These are phyloP conservation scores for Ampelocalamus luodianensis DNA, from an alignment of 176 grass and related monocot species.

Conservation along the genomic window DNA sequence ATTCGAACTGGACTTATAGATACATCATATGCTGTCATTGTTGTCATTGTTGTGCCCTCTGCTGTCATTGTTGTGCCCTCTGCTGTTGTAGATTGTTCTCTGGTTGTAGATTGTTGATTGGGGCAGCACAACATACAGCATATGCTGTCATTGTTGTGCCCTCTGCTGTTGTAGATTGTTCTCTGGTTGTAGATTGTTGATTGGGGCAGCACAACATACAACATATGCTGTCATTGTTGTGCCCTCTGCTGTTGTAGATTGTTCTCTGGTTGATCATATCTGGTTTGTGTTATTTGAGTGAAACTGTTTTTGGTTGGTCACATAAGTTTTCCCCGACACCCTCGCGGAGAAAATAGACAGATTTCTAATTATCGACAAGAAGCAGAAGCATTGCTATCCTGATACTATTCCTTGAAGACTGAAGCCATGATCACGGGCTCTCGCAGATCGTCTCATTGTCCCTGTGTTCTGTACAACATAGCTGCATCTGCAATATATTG, in stretches of 20 bases:
- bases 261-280: neutral
- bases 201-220: neutral
- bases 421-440: conserved; percentile 29
- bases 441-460: conserved; percentile 4
- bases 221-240: neutral
- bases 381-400: neutral
- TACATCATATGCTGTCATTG: no score
- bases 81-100: no score
- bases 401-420: neutral
- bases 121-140: no score
- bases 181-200: no score
- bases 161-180: no score
- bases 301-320: neutral
- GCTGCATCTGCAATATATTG: conserved; percentile 18
- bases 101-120: no score
- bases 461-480: neutral
- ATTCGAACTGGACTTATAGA: conserved; percentile 19
- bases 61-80: no score
- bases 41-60: no score
- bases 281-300: neutral
- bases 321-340: neutral
- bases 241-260: conserved; percentile 17
- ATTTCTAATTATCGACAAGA: neutral
- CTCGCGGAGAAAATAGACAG: neutral
- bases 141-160: no score